Evolutionary conservation across 1,139 yeast genomes (phyloP).

Genomic region (Debaryomyces nepalensis): DNA sequence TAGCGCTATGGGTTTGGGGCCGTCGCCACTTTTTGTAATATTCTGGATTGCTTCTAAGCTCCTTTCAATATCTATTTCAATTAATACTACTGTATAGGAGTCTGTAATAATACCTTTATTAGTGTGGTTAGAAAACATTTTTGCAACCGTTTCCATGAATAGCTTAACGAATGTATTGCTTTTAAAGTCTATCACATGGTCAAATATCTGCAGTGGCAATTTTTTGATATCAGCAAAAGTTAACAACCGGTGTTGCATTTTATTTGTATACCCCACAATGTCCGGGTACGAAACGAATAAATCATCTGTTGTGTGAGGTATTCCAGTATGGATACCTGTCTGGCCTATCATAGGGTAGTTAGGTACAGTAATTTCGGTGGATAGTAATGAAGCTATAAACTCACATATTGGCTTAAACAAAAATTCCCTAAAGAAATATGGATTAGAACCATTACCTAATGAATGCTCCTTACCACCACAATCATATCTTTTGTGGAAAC

Average conservation of each 20-base stretch:
- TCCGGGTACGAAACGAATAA: background rate
- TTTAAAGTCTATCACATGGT: background rate
- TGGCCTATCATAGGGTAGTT: background rate
- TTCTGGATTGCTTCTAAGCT: background rate
- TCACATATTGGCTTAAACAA: conserved; percentile 4
- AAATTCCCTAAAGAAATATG: no score
- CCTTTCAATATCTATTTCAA: conserved; percentile 6
- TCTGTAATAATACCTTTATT: conserved; percentile 9
- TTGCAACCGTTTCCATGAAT: background rate
- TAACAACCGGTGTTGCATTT: background rate
- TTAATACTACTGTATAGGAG: conserved; percentile 5
- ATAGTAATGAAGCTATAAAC: background rate
- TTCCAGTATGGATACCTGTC: conserved; percentile 1
- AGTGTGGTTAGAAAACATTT: conserved; percentile 4
- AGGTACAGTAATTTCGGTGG: background rate
- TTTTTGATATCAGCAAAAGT: conserved; percentile 1
- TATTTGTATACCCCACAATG: background rate
- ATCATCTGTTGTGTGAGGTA: conserved; percentile 1
- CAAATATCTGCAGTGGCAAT: background rate
- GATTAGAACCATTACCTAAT: no score
- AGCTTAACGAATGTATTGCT: background rate
- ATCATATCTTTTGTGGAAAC: no score
- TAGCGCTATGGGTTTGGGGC: background rate
- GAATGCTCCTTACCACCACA: no score
- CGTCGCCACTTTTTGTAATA: background rate